Percentiles rank a stretch among this genome's conserved stretches.
phyloP scores from a whole-genome alignment of 1,139 yeast genomes.

The Pichia sorboxylosa region DNA sequence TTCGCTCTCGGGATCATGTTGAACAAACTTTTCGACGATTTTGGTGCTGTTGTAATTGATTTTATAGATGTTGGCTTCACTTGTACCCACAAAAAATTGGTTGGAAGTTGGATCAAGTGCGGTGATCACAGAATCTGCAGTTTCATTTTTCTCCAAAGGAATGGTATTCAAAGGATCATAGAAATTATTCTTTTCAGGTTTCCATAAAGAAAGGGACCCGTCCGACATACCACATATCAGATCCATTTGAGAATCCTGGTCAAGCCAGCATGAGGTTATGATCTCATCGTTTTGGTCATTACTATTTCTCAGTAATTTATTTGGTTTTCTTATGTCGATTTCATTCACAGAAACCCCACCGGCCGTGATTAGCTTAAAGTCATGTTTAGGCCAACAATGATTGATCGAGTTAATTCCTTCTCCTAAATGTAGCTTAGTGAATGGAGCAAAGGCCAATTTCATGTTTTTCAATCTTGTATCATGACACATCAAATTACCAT shows the following conservation, averaged over 20 bases:
- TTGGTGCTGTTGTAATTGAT: slow-evolving; percentile 56
- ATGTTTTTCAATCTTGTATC: slow-evolving; percentile 35
- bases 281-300: slow-evolving; percentile 94
- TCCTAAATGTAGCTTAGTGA: slow-evolving; percentile 46
- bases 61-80: slow-evolving; percentile 68
- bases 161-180: slow-evolving; percentile 77
- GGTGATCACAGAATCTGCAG: slow-evolving; percentile 67
- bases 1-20: slow-evolving; percentile 33
- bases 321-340: slow-evolving; percentile 57
- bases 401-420: slow-evolving; percentile 60
- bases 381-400: slow-evolving; percentile 53
- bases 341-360: slow-evolving; percentile 79
- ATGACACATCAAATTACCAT: slow-evolving; percentile 52
- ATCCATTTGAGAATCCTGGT: slow-evolving; percentile 42
- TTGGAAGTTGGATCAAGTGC: slow-evolving; percentile 61
- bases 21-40: slow-evolving; percentile 56
- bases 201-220: slow-evolving; percentile 76
- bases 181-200: slow-evolving; percentile 45
- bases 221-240: slow-evolving; percentile 77
- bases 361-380: slow-evolving; percentile 69
- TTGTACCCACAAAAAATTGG: slow-evolving; percentile 73
- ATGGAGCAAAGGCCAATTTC: slow-evolving; percentile 30
- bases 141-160: slow-evolving; percentile 56
- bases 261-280: slow-evolving; percentile 59
- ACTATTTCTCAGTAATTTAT: slow-evolving; percentile 39